phyloP scores from a whole-genome alignment of 2,329 filamentous ascomycete genomes.

The Albifimbria verrucaria region DNA sequence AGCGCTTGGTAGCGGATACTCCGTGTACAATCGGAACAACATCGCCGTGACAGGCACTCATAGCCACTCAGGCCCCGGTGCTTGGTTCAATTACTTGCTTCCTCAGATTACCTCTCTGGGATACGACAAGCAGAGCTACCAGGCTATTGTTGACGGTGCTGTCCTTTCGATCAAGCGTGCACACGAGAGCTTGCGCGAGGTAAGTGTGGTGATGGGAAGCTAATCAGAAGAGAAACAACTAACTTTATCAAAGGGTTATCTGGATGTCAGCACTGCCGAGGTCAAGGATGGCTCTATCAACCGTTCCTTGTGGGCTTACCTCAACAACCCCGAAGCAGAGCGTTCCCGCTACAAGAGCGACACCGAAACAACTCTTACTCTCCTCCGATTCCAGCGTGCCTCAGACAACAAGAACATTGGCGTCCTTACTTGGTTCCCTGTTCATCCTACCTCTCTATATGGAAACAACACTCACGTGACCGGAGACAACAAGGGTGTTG shows the following conservation, averaged over 20 bases:
- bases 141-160: conserved; percentile 83
- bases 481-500: conserved; percentile 96
- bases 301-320: conserved; percentile 82
- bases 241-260: conserved; percentile 47
- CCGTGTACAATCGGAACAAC: conserved; percentile 74
- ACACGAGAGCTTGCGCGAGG: conserved; percentile 53
- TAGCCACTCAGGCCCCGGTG: conserved; percentile 86
- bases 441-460: conserved; percentile 87
- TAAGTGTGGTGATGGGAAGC: too few species aligned
- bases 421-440: conserved; percentile 85
- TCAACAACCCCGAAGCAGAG: conserved; percentile 78
- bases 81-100: conserved; percentile 91
- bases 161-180: conserved; percentile 78
- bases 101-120: conserved; percentile 87
- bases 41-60: conserved; percentile 90
- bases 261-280: conserved; percentile 67
- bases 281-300: conserved; percentile 81
- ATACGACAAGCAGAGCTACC: conserved; percentile 82
- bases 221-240: too few species aligned
- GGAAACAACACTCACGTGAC: conserved; percentile 89
- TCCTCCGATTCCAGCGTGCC: conserved; percentile 73
- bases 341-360: conserved; percentile 61
- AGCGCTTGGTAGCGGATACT: conserved; percentile 67
- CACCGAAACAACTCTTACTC: conserved; percentile 61
- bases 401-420: conserved; percentile 76